Evolutionary conservation across 139 green algal species (phyloP).

Genomic region (Tetraselmis chui): DNA sequence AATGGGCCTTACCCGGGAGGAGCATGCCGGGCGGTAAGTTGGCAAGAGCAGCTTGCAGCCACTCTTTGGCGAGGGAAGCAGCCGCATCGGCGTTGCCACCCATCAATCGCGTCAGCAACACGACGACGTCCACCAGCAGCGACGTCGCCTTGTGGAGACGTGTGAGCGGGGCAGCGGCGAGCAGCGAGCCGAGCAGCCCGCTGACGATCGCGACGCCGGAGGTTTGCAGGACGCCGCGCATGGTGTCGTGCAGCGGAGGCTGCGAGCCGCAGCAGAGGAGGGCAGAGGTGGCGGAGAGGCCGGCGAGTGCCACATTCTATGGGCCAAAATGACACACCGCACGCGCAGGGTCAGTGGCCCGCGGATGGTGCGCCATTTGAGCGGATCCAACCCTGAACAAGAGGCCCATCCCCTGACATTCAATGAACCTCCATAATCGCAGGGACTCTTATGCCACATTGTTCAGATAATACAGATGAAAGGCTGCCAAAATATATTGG

Average conservation of each 20-base stretch:
- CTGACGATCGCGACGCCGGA: not conserved
- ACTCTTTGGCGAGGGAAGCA: not conserved
- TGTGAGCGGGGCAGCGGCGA: not conserved
- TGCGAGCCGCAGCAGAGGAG: not conserved
- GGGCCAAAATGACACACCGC: too few relatives aligned
- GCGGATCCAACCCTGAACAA: too few relatives aligned
- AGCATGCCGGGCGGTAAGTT: not conserved
- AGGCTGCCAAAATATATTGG: too few relatives aligned
- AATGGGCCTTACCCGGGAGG: not conserved
- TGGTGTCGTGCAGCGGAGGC: not conserved
- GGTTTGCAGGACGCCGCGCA: not conserved
- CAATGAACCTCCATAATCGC: too few relatives aligned
- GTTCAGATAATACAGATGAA: too few relatives aligned
- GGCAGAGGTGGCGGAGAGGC: not conserved
- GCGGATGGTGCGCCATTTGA: too few relatives aligned
- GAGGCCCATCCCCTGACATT: too few relatives aligned
- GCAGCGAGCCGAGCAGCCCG: not conserved
- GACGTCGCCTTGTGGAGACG: not conserved
- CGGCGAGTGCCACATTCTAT: not conserved
- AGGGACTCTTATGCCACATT: too few relatives aligned
- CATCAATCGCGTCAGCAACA: not conserved
- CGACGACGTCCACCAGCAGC: not conserved
- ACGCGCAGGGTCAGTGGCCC: too few relatives aligned
- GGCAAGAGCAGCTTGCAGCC: not conserved
- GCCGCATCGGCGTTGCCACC: not conserved